Percentiles rank a stretch among this genome's conserved stretches.
phyloP scores from a whole-genome alignment of 2,329 filamentous ascomycete species.

The Albifimbria verrucaria region DNA sequence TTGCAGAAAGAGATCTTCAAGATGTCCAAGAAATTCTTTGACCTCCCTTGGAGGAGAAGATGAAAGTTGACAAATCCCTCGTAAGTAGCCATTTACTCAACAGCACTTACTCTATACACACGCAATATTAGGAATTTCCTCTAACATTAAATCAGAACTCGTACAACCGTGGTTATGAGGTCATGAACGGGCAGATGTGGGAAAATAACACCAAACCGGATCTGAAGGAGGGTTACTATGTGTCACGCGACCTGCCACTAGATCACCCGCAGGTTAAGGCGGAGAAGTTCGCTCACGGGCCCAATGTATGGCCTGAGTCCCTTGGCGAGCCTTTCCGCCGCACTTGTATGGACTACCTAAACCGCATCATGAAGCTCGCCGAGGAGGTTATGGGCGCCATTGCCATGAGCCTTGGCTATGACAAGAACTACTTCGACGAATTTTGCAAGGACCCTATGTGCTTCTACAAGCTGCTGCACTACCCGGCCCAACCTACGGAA shows the following conservation, averaged over 20 bases:
- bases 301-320: conserved; percentile 40
- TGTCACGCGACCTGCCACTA: conserved; percentile 35
- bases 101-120: background rate
- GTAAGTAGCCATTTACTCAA: background rate
- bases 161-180: conserved; percentile 48
- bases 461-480: conserved; percentile 45
- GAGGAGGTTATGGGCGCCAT: conserved; percentile 37
- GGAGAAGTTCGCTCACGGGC: conserved; percentile 36
- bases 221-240: conserved; percentile 39
- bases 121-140: background rate
- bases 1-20: conserved; percentile 38
- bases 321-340: conserved; percentile 32
- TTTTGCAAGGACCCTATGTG: conserved; percentile 41
- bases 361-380: conserved; percentile 35
- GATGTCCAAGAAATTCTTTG: conserved; percentile 43
- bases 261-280: conserved; percentile 38
- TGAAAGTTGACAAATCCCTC: conserved; percentile 29
- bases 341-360: conserved; percentile 37
- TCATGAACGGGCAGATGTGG: conserved; percentile 41
- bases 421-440: conserved; percentile 37
- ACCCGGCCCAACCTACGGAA: conserved; percentile 38
- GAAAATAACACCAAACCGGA: conserved; percentile 42
- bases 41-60: conserved; percentile 44
- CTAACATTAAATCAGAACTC: conserved; percentile 23
- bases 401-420: conserved; percentile 37